A percentile compares a stretch with the other conserved stretches of the same genome.
Conservation (phyloP, 768 basidiomycete genomes). For the Pulveroboletus sp. region DNA sequence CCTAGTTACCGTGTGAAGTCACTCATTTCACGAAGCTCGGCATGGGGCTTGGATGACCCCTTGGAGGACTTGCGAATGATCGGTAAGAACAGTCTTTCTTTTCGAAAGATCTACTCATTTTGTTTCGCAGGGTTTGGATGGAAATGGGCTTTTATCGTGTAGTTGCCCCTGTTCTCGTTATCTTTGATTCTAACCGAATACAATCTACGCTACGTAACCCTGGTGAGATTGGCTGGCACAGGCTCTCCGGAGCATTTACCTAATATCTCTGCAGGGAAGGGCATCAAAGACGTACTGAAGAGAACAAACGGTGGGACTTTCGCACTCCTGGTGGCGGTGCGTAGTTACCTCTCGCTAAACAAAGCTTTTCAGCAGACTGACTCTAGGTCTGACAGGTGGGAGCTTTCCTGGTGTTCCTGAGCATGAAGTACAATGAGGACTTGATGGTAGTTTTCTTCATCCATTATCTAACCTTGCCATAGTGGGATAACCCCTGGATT, state of each 20-base stretch:
- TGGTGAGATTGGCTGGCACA: slow-evolving; percentile 38
- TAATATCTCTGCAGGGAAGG: slow-evolving; percentile 47
- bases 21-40: slow-evolving; percentile 46
- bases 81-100: slow-evolving; percentile 37
- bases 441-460: slow-evolving; percentile 39
- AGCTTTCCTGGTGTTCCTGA: slow-evolving; percentile 66
- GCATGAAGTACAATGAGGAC: slow-evolving; percentile 65
- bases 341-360: slow-evolving; percentile 20
- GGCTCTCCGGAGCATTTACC: neutral
- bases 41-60: slow-evolving; percentile 69
- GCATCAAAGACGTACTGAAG: slow-evolving; percentile 64
- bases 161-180: slow-evolving; percentile 60
- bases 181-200: slow-evolving; percentile 56
- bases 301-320: slow-evolving; percentile 71
- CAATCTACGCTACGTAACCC: slow-evolving; percentile 63
- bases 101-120: neutral
- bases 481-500: slow-evolving; percentile 61
- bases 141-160: slow-evolving; percentile 76
- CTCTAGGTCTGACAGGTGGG: slow-evolving; percentile 45
- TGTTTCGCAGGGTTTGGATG: slow-evolving; percentile 56
- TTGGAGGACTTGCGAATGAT: slow-evolving; percentile 71
- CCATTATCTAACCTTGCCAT: slow-evolving; percentile 6
- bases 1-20: neutral
- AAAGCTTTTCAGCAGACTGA: neutral
- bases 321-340: slow-evolving; percentile 56